A percentile compares a stretch with the other conserved stretches of the same genome.
Evolutionary conservation across 2,329 filamentous ascomycete species (phyloP).

Genomic region (Pleomassaria siparia): DNA sequence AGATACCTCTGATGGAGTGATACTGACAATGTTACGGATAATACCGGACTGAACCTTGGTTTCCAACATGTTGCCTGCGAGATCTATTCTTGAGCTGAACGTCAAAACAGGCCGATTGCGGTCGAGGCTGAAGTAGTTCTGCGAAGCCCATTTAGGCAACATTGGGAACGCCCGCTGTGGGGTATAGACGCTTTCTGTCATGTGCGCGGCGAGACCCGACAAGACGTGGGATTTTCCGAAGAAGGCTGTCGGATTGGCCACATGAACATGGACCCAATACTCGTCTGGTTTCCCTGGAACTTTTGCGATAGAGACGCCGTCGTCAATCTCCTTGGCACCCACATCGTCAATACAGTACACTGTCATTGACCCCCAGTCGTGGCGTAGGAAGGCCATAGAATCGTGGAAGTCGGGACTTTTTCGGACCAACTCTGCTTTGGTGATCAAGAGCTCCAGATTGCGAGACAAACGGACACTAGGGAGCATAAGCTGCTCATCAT

Average conservation of each 20-base stretch:
- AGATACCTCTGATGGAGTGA: constrained; percentile 50
- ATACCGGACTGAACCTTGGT: constrained; percentile 56
- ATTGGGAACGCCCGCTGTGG: constrained; percentile 60
- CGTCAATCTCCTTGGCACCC: constrained; percentile 71
- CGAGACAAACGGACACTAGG: constrained; percentile 50
- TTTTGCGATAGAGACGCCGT: constrained; percentile 71
- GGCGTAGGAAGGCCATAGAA: constrained; percentile 58
- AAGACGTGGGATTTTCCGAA: constrained; percentile 62
- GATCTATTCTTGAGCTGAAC: constrained; percentile 59
- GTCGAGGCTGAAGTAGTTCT: constrained; percentile 57
- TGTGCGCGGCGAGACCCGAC: constrained; percentile 62
- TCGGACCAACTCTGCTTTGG: constrained; percentile 26
- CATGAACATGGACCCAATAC: constrained; percentile 76
- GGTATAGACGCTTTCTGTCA: constrained; percentile 59
- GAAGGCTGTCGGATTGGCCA: constrained; percentile 75
- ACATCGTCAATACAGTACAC: constrained; percentile 74
- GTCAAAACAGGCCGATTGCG: constrained; percentile 60
- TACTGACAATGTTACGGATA: constrained; percentile 55
- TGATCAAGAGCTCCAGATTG: constrained; percentile 46
- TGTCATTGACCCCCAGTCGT: constrained; percentile 59
- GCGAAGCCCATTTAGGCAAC: constrained; percentile 54
- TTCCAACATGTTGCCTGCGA: constrained; percentile 56
- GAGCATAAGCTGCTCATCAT: constrained; percentile 57
- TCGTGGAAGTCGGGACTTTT: constrained; percentile 49
- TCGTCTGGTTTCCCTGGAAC: constrained; percentile 53